Evolutionary conservation across 139 green algal genomes (phyloP).

Genomic region (Micractinium conductrix): DNA sequence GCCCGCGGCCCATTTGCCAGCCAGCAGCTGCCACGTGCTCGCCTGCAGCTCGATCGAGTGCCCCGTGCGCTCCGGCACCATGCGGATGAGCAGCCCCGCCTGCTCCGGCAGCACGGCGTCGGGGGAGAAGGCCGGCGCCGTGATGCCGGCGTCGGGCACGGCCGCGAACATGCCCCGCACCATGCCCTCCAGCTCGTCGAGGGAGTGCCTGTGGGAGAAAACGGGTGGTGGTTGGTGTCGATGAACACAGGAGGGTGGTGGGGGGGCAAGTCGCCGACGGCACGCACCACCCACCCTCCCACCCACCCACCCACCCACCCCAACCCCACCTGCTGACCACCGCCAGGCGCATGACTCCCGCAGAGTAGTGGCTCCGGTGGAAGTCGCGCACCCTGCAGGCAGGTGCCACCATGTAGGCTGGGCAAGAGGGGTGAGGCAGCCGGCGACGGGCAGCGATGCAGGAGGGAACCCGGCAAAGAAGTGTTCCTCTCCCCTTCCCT

Average conservation of each 20-base stretch:
- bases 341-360: conserved; percentile 76
- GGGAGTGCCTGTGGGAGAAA: conserved; percentile 38
- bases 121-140: conserved; percentile 35
- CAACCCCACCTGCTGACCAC: conserved; percentile 57
- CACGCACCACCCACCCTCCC: not conserved
- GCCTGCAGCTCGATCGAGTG: conserved; percentile 77
- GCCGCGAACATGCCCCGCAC: conserved; percentile 60
- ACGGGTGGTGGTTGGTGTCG: not conserved
- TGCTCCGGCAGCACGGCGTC: conserved; percentile 44
- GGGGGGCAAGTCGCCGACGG: too few relatives aligned
- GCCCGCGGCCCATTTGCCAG: too few relatives aligned
- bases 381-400: conserved; percentile 68
- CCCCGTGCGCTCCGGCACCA: conserved; percentile 80
- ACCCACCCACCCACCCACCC: too few relatives aligned
- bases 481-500: too few relatives aligned
- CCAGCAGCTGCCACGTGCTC: not conserved
- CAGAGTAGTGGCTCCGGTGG: conserved; percentile 75
- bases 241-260: not conserved
- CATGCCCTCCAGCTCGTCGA: conserved; percentile 80
- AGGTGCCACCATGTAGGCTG: not conserved
- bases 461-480: too few relatives aligned
- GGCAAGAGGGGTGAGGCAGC: not conserved
- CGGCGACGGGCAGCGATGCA: not conserved
- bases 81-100: conserved; percentile 51
- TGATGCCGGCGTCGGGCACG: conserved; percentile 60